Evolutionary conservation across 2,329 filamentous ascomycete genomes (phyloP).

Genomic region (Gaeumannomyces sp.): DNA sequence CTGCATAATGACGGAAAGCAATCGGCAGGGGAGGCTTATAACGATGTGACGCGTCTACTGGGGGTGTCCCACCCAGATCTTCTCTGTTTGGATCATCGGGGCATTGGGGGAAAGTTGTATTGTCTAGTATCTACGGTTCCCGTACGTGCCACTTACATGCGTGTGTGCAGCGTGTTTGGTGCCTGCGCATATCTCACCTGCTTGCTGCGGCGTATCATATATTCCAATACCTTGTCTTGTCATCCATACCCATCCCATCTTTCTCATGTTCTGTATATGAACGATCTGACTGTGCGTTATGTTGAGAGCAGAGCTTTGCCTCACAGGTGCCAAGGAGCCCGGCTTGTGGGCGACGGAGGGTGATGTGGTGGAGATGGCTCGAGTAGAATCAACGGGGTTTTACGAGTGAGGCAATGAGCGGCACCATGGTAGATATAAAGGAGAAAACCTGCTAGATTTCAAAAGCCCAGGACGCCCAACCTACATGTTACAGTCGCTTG

Average conservation of each 20-base stretch:
- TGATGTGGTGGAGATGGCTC: too few relatives aligned
- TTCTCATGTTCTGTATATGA: too few relatives aligned
- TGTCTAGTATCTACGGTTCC: background rate
- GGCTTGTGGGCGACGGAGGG: too few relatives aligned
- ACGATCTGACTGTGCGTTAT: too few relatives aligned
- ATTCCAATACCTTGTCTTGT: background rate
- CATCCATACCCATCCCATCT: too few relatives aligned
- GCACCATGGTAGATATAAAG: too few relatives aligned
- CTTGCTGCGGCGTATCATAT: background rate
- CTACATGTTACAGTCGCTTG: background rate
- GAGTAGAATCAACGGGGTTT: too few relatives aligned
- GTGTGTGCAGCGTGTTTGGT: background rate
- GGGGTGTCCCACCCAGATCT: constrained; percentile 46
- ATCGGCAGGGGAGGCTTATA: constrained; percentile 30
- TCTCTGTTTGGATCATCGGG: constrained; percentile 8
- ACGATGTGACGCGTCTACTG: background rate
- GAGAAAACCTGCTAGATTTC: too few relatives aligned
- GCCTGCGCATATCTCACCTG: background rate
- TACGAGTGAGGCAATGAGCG: too few relatives aligned
- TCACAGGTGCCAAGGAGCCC: too few relatives aligned
- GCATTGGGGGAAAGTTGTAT: background rate
- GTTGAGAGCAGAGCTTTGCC: too few relatives aligned
- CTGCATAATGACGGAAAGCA: background rate
- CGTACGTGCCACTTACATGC: background rate
- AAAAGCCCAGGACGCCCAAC: background rate